Evolutionary conservation across 2,329 filamentous ascomycete species (phyloP).

Genomic region (Calonectria multiphialidica): DNA sequence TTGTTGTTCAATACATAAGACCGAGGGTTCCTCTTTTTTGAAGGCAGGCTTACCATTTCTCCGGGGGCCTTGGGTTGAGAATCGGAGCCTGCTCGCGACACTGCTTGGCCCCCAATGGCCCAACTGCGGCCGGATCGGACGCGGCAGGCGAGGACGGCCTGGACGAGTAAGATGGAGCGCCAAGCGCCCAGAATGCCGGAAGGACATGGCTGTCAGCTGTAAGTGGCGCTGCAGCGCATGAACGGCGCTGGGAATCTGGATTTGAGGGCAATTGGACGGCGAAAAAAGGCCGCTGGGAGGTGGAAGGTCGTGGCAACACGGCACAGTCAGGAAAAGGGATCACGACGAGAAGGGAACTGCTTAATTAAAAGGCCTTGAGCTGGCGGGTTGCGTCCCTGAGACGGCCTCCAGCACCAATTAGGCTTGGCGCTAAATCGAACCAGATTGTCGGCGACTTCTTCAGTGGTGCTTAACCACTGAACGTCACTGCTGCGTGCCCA

Average conservation of each 20-base stretch:
- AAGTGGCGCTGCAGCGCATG: conserved; percentile 12
- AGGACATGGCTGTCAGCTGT: conserved; percentile 35
- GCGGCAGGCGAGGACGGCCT: conserved; percentile 34
- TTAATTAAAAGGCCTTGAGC: conserved; percentile 10
- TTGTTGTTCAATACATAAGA: not conserved
- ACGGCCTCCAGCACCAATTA: conserved; percentile 24
- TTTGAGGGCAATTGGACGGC: conserved; percentile 24
- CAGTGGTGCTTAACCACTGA: conserved; percentile 22
- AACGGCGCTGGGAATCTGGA: not conserved
- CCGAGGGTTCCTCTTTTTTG: not conserved
- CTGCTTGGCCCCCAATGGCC: conserved; percentile 35
- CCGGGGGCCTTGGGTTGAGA: conserved; percentile 44
- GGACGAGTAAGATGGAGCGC: conserved; percentile 40
- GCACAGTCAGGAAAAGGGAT: conserved; percentile 30
- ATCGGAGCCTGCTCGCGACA: conserved; percentile 33
- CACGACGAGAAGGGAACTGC: conserved; percentile 11
- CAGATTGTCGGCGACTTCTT: conserved; percentile 38
- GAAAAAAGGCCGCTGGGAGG: conserved; percentile 24
- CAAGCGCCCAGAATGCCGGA: conserved; percentile 43
- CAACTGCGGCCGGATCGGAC: conserved; percentile 25
- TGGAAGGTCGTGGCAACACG: conserved; percentile 23
- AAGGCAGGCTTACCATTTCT: conserved; percentile 42
- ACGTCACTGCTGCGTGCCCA: conserved; percentile 21
- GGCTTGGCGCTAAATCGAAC: conserved; percentile 37
- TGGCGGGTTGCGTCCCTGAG: not conserved